Evolutionary conservation across 2,329 filamentous ascomycete genomes (phyloP), one percentile per base, ranked within the genome.

Genomic region (Colletotrichum eremochloae): DNA sequence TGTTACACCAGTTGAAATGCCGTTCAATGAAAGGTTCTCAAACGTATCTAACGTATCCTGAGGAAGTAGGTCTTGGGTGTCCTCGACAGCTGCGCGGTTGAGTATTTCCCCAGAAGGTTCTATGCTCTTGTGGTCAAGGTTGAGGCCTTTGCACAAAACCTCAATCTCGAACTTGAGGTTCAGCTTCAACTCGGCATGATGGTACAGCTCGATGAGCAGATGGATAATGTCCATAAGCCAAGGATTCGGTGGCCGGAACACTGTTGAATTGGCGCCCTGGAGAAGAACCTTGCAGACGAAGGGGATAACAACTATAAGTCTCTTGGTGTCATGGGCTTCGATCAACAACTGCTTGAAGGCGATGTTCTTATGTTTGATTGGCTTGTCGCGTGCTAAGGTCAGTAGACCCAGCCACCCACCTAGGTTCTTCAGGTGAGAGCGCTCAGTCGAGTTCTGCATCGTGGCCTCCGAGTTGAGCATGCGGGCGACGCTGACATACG

Each of bases 111-210:
- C 91, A 0, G 95, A 94, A 0, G 96, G 94, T 76, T 97, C 93
- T 74, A 98, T 95, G 71, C 89, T 92, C 83, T 97, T 97, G 82
- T 97, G 93, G 74, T 98, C 95, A n/a, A 98, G 86, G 67, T 92
- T 92, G 20, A 99, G 86, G 15, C 95, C 95, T 80, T 97, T 97
- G 86, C 95, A 99, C 33, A 99, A 88, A 36, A 99, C 95, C 82
- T 99, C 96, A 70, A 99, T 98, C 81, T 99, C 96, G 77, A 99
- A 99, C 78, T 98, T 99, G 63, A 97, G 91, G 76, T 98, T 98
- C 48, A 99, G 89, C 81, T 98, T 98, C 68, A 99, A 86, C 77
- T 98, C 96, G 18, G 94, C 94, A 77, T 93, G 93, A 78, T 97
- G 93, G 78, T 99, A 99, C 5, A 99, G 87, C 79, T 99, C 97